These are phyloP conservation scores for Termitomyces sp. DNA, from an alignment of 768 basidiomycete species.

Conservation along the genomic window DNA sequence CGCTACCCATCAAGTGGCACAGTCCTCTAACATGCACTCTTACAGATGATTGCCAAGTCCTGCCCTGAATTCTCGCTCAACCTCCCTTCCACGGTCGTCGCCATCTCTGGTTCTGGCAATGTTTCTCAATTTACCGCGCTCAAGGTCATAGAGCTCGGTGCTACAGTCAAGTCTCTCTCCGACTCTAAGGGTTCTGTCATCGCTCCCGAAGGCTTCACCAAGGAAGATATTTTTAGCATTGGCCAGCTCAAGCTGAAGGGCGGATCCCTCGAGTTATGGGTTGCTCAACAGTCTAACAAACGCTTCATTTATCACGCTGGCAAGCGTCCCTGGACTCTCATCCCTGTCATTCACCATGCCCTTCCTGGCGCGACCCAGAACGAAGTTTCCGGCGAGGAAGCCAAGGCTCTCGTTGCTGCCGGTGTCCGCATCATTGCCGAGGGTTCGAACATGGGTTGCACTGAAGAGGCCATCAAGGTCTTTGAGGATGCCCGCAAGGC, in stretches of 20 bases:
- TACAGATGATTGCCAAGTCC: conserved; percentile 48
- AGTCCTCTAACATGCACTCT: too few relatives aligned
- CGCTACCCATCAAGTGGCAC: too few relatives aligned
- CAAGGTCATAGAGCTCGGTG: conserved; percentile 74
- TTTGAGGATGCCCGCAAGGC: conserved; percentile 58
- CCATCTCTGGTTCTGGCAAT: conserved; percentile 65
- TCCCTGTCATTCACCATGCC: conserved; percentile 58
- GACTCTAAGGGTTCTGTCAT: conserved; percentile 71
- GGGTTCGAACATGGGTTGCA: conserved; percentile 77
- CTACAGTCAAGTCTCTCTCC: conserved; percentile 62
- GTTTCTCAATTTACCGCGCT: conserved; percentile 73
- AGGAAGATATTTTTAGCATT: conserved; percentile 46
- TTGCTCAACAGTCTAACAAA: too few relatives aligned
- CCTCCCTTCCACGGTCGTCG: conserved; percentile 42
- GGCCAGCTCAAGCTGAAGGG: conserved; percentile 51
- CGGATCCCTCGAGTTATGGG: conserved; percentile 36
- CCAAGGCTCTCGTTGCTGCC: conserved; percentile 61
- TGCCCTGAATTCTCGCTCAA: conserved; percentile 51
- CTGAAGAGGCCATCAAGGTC: conserved; percentile 64
- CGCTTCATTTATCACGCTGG: too few relatives aligned
- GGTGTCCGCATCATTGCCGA: conserved; percentile 69
- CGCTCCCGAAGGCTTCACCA: conserved; percentile 50
- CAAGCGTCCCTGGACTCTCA: conserved; percentile 62
- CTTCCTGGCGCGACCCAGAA: conserved; percentile 69
- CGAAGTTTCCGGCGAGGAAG: conserved; percentile 64